Percentiles rank a stretch among this genome's conserved stretches.
phyloP scores from a whole-genome alignment of 148 eudicot species.

The Limonium bicolor region DNA sequence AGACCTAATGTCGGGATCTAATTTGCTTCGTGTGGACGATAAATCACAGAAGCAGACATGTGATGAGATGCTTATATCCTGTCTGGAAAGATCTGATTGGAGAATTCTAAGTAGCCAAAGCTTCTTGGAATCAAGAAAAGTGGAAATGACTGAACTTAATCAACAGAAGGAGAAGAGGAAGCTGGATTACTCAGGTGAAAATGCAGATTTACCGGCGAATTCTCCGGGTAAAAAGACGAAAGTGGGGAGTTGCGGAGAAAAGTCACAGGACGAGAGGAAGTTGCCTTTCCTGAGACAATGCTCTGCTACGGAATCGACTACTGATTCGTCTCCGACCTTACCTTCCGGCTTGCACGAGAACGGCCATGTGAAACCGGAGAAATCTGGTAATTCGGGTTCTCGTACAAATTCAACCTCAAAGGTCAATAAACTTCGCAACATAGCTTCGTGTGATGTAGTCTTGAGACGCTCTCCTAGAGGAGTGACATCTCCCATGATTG shows the following conservation, averaged over 20 bases:
- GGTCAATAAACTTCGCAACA: background rate
- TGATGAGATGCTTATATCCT: slow-evolving; percentile 4
- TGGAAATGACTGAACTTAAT: background rate
- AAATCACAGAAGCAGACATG: slow-evolving; percentile 10
- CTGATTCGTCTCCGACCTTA: background rate
- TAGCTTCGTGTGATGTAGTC: slow-evolving; percentile 9
- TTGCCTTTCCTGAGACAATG: too few relatives aligned
- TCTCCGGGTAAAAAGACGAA: slow-evolving; percentile 1
- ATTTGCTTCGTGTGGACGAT: slow-evolving; percentile 6
- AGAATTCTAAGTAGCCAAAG: slow-evolving; percentile 11
- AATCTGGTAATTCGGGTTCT: background rate
- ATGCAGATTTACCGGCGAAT: background rate
- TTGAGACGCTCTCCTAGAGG: slow-evolving; percentile 20
- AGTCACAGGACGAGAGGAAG: too few relatives aligned
- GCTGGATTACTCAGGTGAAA: slow-evolving; percentile 1
- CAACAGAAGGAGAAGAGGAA: slow-evolving; percentile 11
- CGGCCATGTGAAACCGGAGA: background rate
- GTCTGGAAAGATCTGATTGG: background rate
- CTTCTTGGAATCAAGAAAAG: background rate
- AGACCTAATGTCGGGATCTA: background rate
- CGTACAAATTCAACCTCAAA: background rate
- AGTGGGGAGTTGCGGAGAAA: background rate
- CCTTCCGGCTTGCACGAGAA: background rate
- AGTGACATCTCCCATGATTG: slow-evolving; percentile 8
- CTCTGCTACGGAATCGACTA: background rate